These are phyloP conservation scores for Pedinophyceae sp. DNA, from an alignment of 139 green algal genomes.

Conservation along the genomic window DNA sequence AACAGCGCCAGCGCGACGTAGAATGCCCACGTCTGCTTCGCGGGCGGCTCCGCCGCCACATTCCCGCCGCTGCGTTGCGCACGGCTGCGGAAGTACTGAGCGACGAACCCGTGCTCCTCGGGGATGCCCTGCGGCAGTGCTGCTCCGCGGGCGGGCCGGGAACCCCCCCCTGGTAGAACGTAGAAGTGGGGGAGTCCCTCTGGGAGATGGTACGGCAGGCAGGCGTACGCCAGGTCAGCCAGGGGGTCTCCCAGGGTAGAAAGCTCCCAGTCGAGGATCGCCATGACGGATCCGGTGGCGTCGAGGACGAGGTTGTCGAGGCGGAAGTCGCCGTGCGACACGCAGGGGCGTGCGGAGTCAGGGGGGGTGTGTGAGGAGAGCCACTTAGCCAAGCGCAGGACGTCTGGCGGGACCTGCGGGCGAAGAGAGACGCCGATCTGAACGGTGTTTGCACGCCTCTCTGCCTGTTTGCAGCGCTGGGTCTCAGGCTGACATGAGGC, in stretches of 20 bases:
- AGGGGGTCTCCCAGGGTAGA: conserved; percentile 80
- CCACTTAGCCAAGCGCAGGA: conserved; percentile 51
- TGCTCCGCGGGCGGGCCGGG: conserved; percentile 6
- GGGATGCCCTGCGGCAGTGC: conserved; percentile 54
- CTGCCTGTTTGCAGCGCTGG: no score
- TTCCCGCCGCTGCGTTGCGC: conserved; percentile 12
- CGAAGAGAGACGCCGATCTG: no score
- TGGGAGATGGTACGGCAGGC: conserved; percentile 65
- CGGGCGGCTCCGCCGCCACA: conserved; percentile 8
- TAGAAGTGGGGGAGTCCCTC: not conserved
- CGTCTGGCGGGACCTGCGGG: conserved; percentile 20
- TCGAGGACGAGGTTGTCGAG: conserved; percentile 88
- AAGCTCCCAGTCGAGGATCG: conserved; percentile 97
- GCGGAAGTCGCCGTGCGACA: conserved; percentile 84
- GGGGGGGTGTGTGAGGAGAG: conserved; percentile 29
- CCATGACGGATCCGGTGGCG: conserved; percentile 19
- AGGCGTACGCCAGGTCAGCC: conserved; percentile 85
- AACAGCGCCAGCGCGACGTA: conserved; percentile 86
- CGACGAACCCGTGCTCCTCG: conserved; percentile 53
- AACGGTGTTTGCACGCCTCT: no score
- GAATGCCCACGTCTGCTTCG: conserved; percentile 56
- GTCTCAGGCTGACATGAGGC: no score
- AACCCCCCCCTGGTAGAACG: conserved; percentile 2
- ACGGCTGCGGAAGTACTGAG: conserved; percentile 40
- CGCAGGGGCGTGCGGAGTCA: not conserved